phyloP scores from a whole-genome alignment of 2,329 filamentous ascomycete genomes.

The Epichloe glyceriae region DNA sequence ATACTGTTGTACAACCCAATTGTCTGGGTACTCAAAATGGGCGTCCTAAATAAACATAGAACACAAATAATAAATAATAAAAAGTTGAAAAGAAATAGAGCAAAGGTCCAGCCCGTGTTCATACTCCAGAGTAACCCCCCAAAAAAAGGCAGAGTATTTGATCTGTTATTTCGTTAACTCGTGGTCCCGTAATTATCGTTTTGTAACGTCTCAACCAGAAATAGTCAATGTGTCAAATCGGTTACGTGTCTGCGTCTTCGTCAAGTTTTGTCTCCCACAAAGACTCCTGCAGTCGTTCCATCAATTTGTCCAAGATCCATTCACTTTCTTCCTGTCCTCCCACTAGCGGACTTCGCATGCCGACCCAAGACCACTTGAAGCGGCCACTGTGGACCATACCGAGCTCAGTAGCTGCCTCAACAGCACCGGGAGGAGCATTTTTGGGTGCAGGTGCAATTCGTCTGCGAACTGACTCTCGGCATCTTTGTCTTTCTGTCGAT shows the following conservation, averaged over 20 bases:
- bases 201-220: neutral
- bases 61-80: neutral
- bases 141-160: no score
- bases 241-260: slow-evolving; percentile 2
- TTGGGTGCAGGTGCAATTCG: neutral
- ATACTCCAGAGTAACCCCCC: no score
- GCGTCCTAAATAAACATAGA: neutral
- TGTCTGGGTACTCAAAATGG: no score
- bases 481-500: neutral
- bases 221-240: neutral
- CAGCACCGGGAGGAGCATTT: neutral
- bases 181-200: neutral
- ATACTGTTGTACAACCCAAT: no score
- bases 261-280: slow-evolving; percentile 9
- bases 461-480: neutral
- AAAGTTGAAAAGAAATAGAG: neutral
- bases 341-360: slow-evolving; percentile 55
- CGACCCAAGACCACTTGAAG: slow-evolving; percentile 59
- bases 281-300: slow-evolving; percentile 33
- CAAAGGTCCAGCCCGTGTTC: neutral
- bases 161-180: no score
- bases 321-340: slow-evolving; percentile 54
- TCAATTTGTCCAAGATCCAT: slow-evolving; percentile 58
- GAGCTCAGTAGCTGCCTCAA: slow-evolving; percentile 1
- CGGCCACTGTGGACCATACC: slow-evolving; percentile 17